Evolutionary conservation across 2,329 filamentous ascomycete genomes (phyloP).

Genomic region (Trichoderma guizhouense): DNA sequence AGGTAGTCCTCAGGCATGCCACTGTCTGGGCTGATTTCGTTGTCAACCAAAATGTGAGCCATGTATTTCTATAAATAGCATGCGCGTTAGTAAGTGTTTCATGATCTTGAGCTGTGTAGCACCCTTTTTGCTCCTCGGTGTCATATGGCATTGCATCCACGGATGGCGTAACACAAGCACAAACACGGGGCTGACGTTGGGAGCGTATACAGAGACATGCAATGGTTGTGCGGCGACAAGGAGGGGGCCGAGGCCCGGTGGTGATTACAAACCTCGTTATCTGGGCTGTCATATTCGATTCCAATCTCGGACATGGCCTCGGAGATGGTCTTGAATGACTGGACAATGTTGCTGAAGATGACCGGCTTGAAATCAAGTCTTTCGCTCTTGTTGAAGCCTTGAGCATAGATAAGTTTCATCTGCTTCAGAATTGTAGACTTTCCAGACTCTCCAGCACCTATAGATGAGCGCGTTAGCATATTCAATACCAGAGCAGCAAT

Average conservation of each 20-base stretch:
- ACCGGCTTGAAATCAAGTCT: constrained; percentile 73
- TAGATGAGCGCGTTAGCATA: constrained; percentile 46
- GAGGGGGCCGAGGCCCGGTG: neutral
- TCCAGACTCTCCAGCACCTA: constrained; percentile 89
- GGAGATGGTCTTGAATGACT: constrained; percentile 67
- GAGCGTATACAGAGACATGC: neutral
- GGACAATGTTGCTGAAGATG: constrained; percentile 69
- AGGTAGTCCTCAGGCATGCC: constrained; percentile 75
- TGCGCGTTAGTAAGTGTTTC: constrained; percentile 16
- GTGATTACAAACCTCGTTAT: constrained; percentile 67
- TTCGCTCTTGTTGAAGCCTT: constrained; percentile 86
- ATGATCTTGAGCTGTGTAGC: neutral
- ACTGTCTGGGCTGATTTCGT: constrained; percentile 80
- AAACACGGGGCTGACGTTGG: neutral
- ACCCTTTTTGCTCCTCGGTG: neutral
- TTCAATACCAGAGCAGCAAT: constrained; percentile 67
- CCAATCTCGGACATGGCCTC: constrained; percentile 72
- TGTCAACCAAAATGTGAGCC: constrained; percentile 71
- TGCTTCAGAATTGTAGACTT: constrained; percentile 98
- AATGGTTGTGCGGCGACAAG: neutral
- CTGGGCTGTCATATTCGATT: constrained; percentile 72
- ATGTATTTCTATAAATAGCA: constrained; percentile 63
- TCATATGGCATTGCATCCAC: neutral
- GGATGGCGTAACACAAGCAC: neutral
- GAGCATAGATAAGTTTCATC: constrained; percentile 99